phyloP scores from a whole-genome alignment of 2,329 filamentous ascomycete genomes.

The Fusarium pseudograminearum region DNA sequence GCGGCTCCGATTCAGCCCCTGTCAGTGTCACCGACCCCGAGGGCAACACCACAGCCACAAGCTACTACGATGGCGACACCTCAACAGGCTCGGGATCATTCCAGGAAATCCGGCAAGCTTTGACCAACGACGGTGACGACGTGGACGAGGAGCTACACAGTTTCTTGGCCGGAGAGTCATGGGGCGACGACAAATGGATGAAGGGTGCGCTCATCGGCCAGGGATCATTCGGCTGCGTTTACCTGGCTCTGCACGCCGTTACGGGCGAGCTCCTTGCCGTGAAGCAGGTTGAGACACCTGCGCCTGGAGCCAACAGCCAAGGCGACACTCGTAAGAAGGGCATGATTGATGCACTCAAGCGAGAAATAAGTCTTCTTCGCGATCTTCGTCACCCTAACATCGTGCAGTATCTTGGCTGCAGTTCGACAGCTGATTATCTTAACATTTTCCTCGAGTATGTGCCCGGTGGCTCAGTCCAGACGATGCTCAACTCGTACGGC shows the following conservation, averaged over 20 bases:
- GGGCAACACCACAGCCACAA: slow-evolving; percentile 75
- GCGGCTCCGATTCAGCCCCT: slow-evolving; percentile 76
- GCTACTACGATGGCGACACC: slow-evolving; percentile 86
- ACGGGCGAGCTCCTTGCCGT: slow-evolving; percentile 98
- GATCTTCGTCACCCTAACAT: slow-evolving; percentile 97
- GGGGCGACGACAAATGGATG: slow-evolving; percentile 99
- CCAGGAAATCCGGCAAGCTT: slow-evolving; percentile 84
- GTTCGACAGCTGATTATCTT: slow-evolving; percentile 88
- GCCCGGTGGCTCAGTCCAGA: slow-evolving; percentile 94
- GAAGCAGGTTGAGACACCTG: slow-evolving; percentile 95
- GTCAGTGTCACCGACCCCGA: slow-evolving; percentile 83
- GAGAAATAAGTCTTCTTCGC: slow-evolving; percentile 92
- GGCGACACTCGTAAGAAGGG: slow-evolving; percentile 93
- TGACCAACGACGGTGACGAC: slow-evolving; percentile 92
- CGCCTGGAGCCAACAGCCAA: slow-evolving; percentile 79
- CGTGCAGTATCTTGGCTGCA: slow-evolving; percentile 96
- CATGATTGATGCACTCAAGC: slow-evolving; percentile 98
- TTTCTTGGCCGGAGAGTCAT: slow-evolving; percentile 91
- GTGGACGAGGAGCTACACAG: slow-evolving; percentile 89
- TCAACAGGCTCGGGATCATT: slow-evolving; percentile 80
- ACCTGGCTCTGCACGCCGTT: slow-evolving; percentile 92
- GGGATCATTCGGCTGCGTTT: slow-evolving; percentile 96
- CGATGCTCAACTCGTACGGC: slow-evolving; percentile 98
- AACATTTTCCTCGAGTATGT: slow-evolving; percentile 99
- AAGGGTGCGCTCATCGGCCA: slow-evolving; percentile 97